Evolutionary conservation across 1,284 basidiomycete genomes (phyloP), one percentile per base, ranked within the genome.

Genomic region (Crucibulum parvulum): DNA sequence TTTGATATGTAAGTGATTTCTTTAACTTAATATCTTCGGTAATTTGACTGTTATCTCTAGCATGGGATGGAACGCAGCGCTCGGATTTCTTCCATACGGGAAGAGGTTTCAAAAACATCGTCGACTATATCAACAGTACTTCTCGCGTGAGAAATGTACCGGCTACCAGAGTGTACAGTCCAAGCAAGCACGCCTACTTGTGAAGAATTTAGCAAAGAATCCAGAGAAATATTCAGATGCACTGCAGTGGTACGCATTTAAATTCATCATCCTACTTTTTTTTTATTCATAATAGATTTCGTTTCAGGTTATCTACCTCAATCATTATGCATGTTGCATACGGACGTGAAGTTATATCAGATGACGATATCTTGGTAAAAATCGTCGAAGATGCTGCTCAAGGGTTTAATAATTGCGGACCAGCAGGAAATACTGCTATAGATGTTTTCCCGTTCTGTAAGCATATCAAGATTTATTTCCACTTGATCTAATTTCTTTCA

Each of bases 401-500:
- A 18, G 58, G 59, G 2, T 11, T 69, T 9, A 55, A 52, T 13
- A 62, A 63, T 24, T 41, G 54, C 10, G 71, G 71, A 8, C 31
- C 62, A 35, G 55, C 62, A 13, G 71, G 68, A 6, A 60, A 57
- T 37, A 72, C 68, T 7, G 55, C 65, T 1, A 55, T 69, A 9
- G 70, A 72, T 43, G 59, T 69, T 53, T 62, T 71, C 48, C 71
- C 71, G 13, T 54, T 68, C 43, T 58, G 60, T 66, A 43, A 62
- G 62, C 47, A 50, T 15, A 53, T 16, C 13, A 36, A 37, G 37
- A 16, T 35, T 37, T 31, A 53, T 13, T 36, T 11, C 15, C 10
- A 46, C 37, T n/a, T 5, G n/a, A 11, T 16, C 15, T 46, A 13
- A 15, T 45, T n/a, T 16, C 13, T 10, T n/a, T 18, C 31, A 16